phyloP scores from a whole-genome alignment of 176 grass and related monocot species.

The Sorghum bicolor region Sorghum_bicolor_NCBIv3 NC_012870.2:73633501-73634000 shows the following conservation, averaged over 20 bases:
- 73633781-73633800: not conserved
- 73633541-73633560: not conserved
- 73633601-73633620: not conserved
- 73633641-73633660: not conserved
- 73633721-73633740: not conserved
- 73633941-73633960: not conserved
- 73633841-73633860: not conserved
- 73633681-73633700: not conserved
- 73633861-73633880: not conserved
- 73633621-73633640: not conserved
- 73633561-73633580: not conserved
- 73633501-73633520: conserved; percentile 34
- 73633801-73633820: not conserved
- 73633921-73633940: not conserved
- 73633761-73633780: not conserved
- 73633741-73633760: not conserved
- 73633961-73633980: not conserved
- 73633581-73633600: not conserved
- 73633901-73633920: not conserved
- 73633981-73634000: not conserved
- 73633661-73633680: not conserved
- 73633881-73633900: not conserved
- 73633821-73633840: not conserved
- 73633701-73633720: not conserved
- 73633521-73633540: not conserved